Evolutionary conservation across 2,329 filamentous ascomycete genomes (phyloP), one percentile per base, ranked within the genome.

Genomic region (Claviceps citrina): DNA sequence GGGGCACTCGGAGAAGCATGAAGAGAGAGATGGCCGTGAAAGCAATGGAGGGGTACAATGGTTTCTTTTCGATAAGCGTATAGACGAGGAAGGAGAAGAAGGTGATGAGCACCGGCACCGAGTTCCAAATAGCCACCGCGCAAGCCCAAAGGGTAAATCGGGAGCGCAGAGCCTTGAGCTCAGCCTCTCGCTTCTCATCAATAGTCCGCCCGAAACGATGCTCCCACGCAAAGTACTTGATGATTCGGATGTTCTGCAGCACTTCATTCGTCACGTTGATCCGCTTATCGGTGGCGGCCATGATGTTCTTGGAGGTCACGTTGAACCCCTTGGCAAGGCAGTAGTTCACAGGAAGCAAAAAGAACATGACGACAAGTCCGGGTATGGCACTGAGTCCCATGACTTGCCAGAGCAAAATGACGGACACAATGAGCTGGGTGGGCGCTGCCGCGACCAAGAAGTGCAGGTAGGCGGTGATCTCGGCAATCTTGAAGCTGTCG

Each of bases 221-320:
- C 59, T 98, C 91, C 91, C 91, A 98, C 0, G 91, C 89, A 57
- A 98, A 98, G 60, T 91, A 98, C 57, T 98, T 98, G 73, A 98
- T 96, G 57, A 98, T 95, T 38, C 91, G 78, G 48, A 98, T 96
- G 52, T 96, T 98, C 55, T 93, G 87, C 22, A 98, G 67, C 7
- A 96, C 83, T 60, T 98, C 91, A 57, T 98, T 98, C 5, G 91
- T 98, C 4, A 86, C 81, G 55, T 95, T 84, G 46, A 98, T 96
- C 39, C 91, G 79, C 54, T 91, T 91, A 61, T 98, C 91, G 3
- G 91, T 98, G 16, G 86, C 86, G 39, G 82, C 76, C 64, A 96
- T 78, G 52, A 98, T 96, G 48, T 77, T 75, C 63, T 93, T 93
- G 56, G 95, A 91, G 2, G 85, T 84, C 39, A 71, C 73, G 49